Conservation (phyloP, 2,329 filamentous ascomycete species). For the Coniochaeta sp. region DNA sequence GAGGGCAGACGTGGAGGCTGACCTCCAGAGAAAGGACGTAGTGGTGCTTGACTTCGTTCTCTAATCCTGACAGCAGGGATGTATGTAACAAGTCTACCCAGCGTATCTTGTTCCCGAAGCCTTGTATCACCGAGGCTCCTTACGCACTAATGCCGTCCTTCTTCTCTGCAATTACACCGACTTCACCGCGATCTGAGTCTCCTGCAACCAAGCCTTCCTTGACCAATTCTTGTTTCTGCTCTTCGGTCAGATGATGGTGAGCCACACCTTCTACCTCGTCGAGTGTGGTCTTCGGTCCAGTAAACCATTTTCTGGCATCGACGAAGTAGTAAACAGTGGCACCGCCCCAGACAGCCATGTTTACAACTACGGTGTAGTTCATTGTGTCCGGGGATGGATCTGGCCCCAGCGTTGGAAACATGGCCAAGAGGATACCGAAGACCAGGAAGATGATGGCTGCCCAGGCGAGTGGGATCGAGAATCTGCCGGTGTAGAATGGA, state of each 20-base stretch:
- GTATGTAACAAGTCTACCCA: not conserved
- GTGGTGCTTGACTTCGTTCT: constrained; percentile 28
- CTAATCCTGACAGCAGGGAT: not conserved
- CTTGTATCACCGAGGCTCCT: not conserved
- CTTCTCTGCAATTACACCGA: not conserved
- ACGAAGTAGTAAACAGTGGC: constrained; percentile 47
- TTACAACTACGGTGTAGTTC: constrained; percentile 59
- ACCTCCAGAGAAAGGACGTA: constrained; percentile 15
- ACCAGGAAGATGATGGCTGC: constrained; percentile 43
- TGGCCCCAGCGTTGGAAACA: constrained; percentile 51
- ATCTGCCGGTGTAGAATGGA: constrained; percentile 48
- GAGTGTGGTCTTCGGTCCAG: constrained; percentile 36
- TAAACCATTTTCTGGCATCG: constrained; percentile 52
- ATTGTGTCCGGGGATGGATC: constrained; percentile 40
- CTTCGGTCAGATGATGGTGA: not conserved
- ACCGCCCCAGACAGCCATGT: constrained; percentile 49
- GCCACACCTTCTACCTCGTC: constrained; percentile 3
- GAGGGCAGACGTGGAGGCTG: constrained; percentile 10
- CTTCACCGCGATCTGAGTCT: not conserved
- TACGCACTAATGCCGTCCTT: not conserved
- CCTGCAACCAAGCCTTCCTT: not conserved
- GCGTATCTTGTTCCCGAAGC: not conserved
- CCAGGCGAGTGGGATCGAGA: constrained; percentile 45
- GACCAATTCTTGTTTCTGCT: not conserved
- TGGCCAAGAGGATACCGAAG: constrained; percentile 47